phyloP scores from a whole-genome alignment of 2,329 filamentous ascomycete genomes.

The Phialophora macrospora region DNA sequence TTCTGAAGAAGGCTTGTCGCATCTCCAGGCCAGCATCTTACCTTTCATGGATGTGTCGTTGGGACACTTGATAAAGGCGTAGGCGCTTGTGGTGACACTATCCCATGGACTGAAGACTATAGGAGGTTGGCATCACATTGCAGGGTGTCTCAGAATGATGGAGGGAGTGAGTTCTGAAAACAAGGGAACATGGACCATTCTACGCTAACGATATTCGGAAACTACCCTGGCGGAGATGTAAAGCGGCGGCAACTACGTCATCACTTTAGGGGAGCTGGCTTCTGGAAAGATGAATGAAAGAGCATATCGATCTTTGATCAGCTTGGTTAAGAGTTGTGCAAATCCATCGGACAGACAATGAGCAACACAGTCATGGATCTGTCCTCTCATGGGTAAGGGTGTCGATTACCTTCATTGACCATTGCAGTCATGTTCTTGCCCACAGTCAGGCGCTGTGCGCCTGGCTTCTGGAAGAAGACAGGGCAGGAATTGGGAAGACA shows the following conservation, averaged over 20 bases:
- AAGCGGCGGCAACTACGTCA: not conserved
- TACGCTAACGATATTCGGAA: not conserved
- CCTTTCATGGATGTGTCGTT: not conserved
- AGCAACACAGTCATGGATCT: not conserved
- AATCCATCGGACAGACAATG: not conserved
- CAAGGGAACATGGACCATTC: not conserved
- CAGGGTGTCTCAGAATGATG: not conserved
- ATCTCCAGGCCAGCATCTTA: not conserved
- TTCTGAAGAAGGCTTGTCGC: not conserved
- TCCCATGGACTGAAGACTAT: not conserved
- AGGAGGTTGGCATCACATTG: not conserved
- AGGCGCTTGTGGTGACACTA: not conserved
- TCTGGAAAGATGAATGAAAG: not conserved
- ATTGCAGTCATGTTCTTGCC: conserved; percentile 33
- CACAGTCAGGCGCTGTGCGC: conserved; percentile 36
- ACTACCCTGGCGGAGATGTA: not conserved
- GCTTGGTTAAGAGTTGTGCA: not conserved
- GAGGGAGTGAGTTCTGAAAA: not conserved
- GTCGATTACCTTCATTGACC: not conserved
- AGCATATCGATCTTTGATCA: not conserved
- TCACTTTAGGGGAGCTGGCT: not conserved
- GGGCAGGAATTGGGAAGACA: conserved; percentile 35
- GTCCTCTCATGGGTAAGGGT: conserved; percentile 1
- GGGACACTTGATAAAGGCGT: not conserved
- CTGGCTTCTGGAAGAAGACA: conserved; percentile 40